These are phyloP conservation scores for Coemansia sp. DNA, from an alignment of 192 early-diverging fungal genomes.

Conservation along the genomic window DNA sequence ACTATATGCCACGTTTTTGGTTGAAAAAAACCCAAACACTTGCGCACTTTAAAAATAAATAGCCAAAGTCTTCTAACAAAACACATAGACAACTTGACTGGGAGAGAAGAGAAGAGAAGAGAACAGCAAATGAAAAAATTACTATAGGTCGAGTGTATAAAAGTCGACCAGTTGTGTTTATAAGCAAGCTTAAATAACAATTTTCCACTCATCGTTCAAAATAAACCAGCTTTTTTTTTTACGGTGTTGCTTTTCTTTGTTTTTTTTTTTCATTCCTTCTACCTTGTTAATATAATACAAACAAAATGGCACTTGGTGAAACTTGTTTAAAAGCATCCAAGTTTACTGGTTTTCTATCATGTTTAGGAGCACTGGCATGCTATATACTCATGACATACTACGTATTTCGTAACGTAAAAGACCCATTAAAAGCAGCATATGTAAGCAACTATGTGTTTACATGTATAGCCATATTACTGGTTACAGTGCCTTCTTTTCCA, in stretches of 20 bases:
- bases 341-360: background rate
- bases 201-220: no score
- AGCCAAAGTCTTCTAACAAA: background rate
- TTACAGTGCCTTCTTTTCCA: background rate
- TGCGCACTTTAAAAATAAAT: background rate
- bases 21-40: background rate
- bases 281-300: background rate
- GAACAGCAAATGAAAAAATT: no score
- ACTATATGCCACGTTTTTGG: no score
- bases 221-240: no score
- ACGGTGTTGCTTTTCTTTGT: background rate
- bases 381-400: background rate
- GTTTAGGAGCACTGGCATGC: background rate
- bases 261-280: background rate
- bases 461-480: background rate
- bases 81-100: no score
- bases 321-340: background rate
- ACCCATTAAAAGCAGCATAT: background rate
- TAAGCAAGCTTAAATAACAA: no score
- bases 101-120: no score
- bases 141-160: no score
- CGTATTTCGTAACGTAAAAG: background rate
- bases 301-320: no score
- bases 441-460: constrained; percentile 2
- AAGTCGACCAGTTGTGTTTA: no score